A percentile compares a stretch with the other conserved stretches of the same genome.
These are phyloP conservation scores for Penicillium pulvis DNA, from an alignment of 495 filamentous ascomycete species.

Conservation along the genomic window DNA sequence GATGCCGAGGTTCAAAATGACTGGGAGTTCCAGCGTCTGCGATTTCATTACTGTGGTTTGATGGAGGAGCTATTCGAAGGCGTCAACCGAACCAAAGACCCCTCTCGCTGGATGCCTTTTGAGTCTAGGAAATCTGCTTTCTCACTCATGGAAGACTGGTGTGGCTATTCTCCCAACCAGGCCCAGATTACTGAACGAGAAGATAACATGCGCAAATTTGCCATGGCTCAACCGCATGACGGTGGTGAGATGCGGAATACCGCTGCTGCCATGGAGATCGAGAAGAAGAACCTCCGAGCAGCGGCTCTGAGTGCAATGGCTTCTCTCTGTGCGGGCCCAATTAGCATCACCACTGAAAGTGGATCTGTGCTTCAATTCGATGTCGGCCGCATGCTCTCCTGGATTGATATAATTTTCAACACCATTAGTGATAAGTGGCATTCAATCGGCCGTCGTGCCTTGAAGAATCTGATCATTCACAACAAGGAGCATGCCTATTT, in stretches of 20 bases:
- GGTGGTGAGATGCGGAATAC: constrained; percentile 70
- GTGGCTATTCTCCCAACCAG: constrained; percentile 93
- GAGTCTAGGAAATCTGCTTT: constrained; percentile 93
- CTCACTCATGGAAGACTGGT: constrained; percentile 98
- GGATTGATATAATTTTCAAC: constrained; percentile 93
- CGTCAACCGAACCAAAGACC: constrained; percentile 82
- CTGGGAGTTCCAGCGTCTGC: constrained; percentile 91
- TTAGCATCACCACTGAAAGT: constrained; percentile 84
- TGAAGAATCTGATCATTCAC: constrained; percentile 88
- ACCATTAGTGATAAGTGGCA: constrained; percentile 87
- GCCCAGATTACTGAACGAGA: constrained; percentile 78
- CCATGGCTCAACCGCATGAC: constrained; percentile 67
- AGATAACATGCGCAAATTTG: constrained; percentile 81
- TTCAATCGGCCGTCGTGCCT: constrained; percentile 83
- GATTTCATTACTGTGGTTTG: constrained; percentile 90
- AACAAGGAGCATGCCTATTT: constrained; percentile 84
- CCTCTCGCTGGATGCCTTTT: constrained; percentile 92
- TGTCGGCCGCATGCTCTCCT: constrained; percentile 84
- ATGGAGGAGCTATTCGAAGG: constrained; percentile 92
- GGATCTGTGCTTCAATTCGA: constrained; percentile 85
- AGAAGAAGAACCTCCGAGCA: constrained; percentile 87
- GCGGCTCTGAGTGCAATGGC: constrained; percentile 96
- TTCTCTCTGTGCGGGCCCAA: constrained; percentile 85
- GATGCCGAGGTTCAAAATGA: constrained; percentile 94
- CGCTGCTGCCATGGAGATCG: constrained; percentile 91